phyloP scores from a whole-genome alignment of 352 stramenopile genomes.

The Pythium monospermum region DNA sequence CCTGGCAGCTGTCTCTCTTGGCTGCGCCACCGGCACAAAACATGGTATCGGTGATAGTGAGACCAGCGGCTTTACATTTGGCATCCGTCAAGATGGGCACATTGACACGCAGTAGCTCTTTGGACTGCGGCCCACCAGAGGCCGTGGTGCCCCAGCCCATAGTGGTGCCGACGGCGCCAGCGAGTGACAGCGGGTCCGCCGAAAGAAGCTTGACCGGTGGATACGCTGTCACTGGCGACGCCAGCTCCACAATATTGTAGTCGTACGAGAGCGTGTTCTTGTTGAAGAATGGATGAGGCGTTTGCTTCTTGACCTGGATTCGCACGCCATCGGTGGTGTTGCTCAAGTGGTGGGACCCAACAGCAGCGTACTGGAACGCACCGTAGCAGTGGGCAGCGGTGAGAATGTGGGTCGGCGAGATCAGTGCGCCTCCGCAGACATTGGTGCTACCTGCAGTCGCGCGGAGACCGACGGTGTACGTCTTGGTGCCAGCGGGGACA shows the following conservation, averaged over 20 bases:
- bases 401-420: slow-evolving; percentile 20
- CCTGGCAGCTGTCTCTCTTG: slow-evolving; percentile 17
- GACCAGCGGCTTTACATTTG: slow-evolving; percentile 12
- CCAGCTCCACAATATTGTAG: slow-evolving; percentile 19
- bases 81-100: slow-evolving; percentile 24
- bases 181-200: not conserved
- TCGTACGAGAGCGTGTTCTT: slow-evolving; percentile 11
- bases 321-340: slow-evolving; percentile 11
- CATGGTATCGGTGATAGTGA: slow-evolving; percentile 20
- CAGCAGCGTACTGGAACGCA: slow-evolving; percentile 7
- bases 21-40: slow-evolving; percentile 28
- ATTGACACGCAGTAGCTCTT: slow-evolving; percentile 13
- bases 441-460: not conserved
- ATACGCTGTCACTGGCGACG: not conserved
- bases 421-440: slow-evolving; percentile 23
- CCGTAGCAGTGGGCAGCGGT: slow-evolving; percentile 22
- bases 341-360: slow-evolving; percentile 17
- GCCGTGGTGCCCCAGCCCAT: slow-evolving; percentile 15
- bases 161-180: slow-evolving; percentile 11
- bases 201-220: slow-evolving; percentile 8
- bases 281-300: slow-evolving; percentile 15
- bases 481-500: slow-evolving; percentile 14
- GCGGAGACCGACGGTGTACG: slow-evolving; percentile 19
- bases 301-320: slow-evolving; percentile 8
- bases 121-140: slow-evolving; percentile 7